phyloP scores from a whole-genome alignment of 2,329 filamentous ascomycete genomes.

The Elsinoe arachidis region DNA sequence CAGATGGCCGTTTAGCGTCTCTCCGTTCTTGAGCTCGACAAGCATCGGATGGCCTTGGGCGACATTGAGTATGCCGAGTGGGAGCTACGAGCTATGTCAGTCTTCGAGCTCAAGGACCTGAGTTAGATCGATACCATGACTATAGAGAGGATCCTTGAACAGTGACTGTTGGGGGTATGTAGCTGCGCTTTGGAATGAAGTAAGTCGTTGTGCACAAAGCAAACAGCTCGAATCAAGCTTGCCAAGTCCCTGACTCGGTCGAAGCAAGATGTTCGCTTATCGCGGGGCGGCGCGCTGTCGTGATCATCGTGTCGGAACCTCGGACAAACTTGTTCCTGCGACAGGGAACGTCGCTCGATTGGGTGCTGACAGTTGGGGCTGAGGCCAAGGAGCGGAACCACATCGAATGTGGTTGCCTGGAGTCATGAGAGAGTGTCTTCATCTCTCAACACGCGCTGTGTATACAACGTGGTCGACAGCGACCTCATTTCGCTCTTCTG shows the following conservation, averaged over 20 bases:
- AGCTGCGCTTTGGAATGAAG: no score
- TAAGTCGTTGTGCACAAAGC: neutral
- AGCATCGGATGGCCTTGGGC: slow-evolving; percentile 97
- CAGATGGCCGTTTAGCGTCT: slow-evolving; percentile 92
- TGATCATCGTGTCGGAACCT: neutral
- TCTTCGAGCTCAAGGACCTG: neutral
- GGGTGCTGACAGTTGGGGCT: slow-evolving; percentile 4
- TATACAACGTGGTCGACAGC: neutral
- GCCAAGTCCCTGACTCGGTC: neutral
- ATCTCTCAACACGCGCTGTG: neutral
- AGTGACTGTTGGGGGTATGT: neutral
- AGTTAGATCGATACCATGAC: no score
- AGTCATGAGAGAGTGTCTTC: neutral
- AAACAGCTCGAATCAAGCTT: neutral
- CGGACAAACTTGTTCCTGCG: slow-evolving; percentile 6
- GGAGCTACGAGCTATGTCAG: slow-evolving; percentile 39
- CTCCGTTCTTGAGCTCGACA: slow-evolving; percentile 93
- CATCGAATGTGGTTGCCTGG: slow-evolving; percentile 5
- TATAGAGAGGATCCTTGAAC: neutral
- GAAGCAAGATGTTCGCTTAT: neutral
- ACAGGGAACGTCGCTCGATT: neutral
- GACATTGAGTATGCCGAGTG: slow-evolving; percentile 76
- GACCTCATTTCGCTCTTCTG: neutral
- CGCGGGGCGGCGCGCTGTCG: neutral
- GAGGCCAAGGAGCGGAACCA: neutral